Base-by-base conservation (phyloP, 352 stramenopile genomes). In the Pythium monospermum region DNA sequence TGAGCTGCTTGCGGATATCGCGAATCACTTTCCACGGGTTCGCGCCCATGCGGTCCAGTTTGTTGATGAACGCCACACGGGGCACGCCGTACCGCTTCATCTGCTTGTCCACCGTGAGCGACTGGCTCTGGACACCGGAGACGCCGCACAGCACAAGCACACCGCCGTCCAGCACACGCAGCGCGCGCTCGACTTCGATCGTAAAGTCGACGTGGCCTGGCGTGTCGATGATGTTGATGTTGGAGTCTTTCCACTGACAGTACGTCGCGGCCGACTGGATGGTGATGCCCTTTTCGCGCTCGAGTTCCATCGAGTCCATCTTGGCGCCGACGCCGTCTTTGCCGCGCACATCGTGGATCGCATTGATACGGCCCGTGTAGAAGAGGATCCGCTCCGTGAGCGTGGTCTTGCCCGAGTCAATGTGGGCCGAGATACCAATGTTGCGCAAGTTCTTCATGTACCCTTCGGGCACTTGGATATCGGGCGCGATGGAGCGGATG, bases 211-310 rank as follows among this genome's bases (percentile, higher is more conserved):
- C 97, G 83, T 99, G 97, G 57, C 97, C 97, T 23, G 97, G 96
- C 35, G 97, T 99, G 73, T 99, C 97, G 59, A 99, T 99, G 67
- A 99, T 99, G 73, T 99, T 99, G 57, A 99, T 96, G 73, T 98
- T 94, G 36, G 89, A 80, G 65, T 98, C 87, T 61, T 97, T 97
- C 88, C 90, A 97, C 49, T 66, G 73, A 64, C 87, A 98, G 76
- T 98, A 98, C 16, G 97, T 99, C 33, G 97, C 97, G 19, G 97
- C 97, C 39, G 87, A 98, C 76, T 99, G 96, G 75, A 99, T 99
- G 8, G 97, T 99, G 69, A 99, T 99, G 49, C 97, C 96, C 78
- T 99, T 99, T 73, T 99, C 97, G 46, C 96, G 82, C 76, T 99
- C 97, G 15, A 99, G 76, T 44, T 99, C 97, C 97, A 99, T 99